Base-by-base conservation (phyloP, 345 rosid species). In the Gossypium rotundifolium region DNA sequence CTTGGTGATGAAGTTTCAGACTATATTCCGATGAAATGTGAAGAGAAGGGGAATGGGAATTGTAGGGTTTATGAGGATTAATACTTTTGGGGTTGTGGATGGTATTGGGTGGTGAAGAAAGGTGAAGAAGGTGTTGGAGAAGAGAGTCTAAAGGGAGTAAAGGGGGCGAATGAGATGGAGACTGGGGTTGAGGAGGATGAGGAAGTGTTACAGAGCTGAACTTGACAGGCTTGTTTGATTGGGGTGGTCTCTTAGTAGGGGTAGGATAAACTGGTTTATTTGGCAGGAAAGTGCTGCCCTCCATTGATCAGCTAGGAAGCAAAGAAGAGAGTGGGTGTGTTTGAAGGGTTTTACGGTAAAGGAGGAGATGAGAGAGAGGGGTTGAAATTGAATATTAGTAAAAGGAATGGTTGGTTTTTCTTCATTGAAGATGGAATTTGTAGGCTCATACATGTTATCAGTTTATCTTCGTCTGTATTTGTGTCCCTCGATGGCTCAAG, bases 71-170 rank as follows among this genome's bases (percentile, higher is more conserved):
- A 45, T 61, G 67, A 17, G 74, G 74, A 22, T 52, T 7, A 54
- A 67, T 42, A 6, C 71, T 22, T 40, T 51, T n/a, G 53, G 79
- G 40, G 6, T 48, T 63, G 46, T n/a, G 74, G 46, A 79, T 5
- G 6, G 74, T 48, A 4, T 76, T 60, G 4, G 86, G 59, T 2
- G 89, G 71, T 12, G 93, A 79, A 44, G 98, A 91, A 73, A 91
- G 85, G 66, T 84, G 93, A 22, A 83, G 90, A 76, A 93, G 98
- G 75, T 88, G 88, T 64, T 92, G 87, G 51, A 94, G 90, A 54
- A 94, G 87, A 0, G 94, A 87, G 65, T 94, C 97, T 10, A 92
- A 81, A 42, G 91, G 93, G 18, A 83, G 75, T 1, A 89, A 75
- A 1, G 89, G 82, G 59, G 89, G 72, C 18, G 92, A 69, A 33